These are phyloP conservation scores for Trametes meyenii DNA, from an alignment of 768 basidiomycete genomes.

Conservation along the genomic window DNA sequence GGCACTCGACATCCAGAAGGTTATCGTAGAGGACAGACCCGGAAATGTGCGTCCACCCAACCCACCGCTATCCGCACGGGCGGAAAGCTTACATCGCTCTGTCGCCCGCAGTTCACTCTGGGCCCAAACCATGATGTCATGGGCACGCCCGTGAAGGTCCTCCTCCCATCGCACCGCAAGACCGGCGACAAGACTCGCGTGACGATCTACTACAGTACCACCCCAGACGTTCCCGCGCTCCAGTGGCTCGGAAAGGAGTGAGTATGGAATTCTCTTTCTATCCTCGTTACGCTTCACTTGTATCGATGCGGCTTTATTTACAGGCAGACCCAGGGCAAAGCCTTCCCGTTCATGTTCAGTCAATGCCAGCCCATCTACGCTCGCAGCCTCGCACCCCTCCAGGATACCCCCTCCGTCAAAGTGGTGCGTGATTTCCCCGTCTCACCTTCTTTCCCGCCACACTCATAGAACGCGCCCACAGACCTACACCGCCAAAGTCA, in stretches of 20 bases:
- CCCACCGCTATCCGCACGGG: neutral
- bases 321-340: slow-evolving; percentile 76
- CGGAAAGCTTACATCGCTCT: neutral
- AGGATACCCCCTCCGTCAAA: slow-evolving; percentile 91
- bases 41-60: slow-evolving; percentile 27
- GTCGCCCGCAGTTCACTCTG: slow-evolving; percentile 48
- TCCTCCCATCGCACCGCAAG: slow-evolving; percentile 47
- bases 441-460: neutral
- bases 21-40: slow-evolving; percentile 52
- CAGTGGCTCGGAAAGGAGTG: slow-evolving; percentile 89
- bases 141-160: slow-evolving; percentile 74
- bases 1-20: slow-evolving; percentile 61
- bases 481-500: slow-evolving; percentile 85
- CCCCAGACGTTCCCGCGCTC: slow-evolving; percentile 71
- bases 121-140: slow-evolving; percentile 65
- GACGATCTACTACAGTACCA: slow-evolving; percentile 70
- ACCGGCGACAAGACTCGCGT: slow-evolving; percentile 51
- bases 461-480: slow-evolving; percentile 30
- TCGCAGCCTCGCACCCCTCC: slow-evolving; percentile 75
- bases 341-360: slow-evolving; percentile 86
- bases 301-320: neutral
- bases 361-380: slow-evolving; percentile 94
- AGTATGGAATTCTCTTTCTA: slow-evolving; percentile 24
- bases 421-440: slow-evolving; percentile 50
- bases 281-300: neutral